phyloP scores from a whole-genome alignment of 805 yeast species.

The Pichia californica region DNA sequence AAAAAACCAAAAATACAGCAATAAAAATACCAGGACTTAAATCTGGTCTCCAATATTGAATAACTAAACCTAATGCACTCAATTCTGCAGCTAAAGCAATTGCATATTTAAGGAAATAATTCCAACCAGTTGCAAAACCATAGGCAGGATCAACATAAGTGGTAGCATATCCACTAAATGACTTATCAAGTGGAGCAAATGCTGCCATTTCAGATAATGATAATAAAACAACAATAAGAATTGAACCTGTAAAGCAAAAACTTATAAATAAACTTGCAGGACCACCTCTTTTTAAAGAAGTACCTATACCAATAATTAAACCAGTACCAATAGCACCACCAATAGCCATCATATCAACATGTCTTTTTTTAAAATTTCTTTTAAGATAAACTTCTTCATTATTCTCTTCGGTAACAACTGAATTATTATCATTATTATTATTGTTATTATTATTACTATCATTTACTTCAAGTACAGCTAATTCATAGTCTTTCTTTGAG shows the following conservation, averaged over 20 bases:
- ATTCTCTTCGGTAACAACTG: no score
- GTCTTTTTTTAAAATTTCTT: constrained; percentile 25
- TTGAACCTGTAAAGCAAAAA: constrained; percentile 36
- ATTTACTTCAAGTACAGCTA: no score
- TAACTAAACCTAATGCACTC: constrained; percentile 38
- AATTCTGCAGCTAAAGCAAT: constrained; percentile 43
- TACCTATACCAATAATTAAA: constrained; percentile 37
- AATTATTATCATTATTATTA: no score
- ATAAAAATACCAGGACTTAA: constrained; percentile 41
- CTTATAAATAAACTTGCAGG: constrained; percentile 36
- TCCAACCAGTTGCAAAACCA: constrained; percentile 44
- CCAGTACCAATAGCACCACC: constrained; percentile 47
- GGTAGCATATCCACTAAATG: constrained; percentile 40
- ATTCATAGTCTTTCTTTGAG: no score
- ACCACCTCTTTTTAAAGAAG: constrained; percentile 34
- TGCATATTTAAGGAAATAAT: constrained; percentile 40
- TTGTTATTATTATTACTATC: no score
- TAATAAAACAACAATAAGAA: constrained; percentile 35
- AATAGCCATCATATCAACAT: constrained; percentile 42
- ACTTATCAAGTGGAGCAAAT: constrained; percentile 41
- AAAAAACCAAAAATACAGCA: constrained; percentile 36
- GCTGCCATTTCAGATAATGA: constrained; percentile 42
- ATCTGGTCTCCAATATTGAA: constrained; percentile 44
- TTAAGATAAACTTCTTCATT: no score
- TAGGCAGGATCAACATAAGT: constrained; percentile 40